phyloP scores from a whole-genome alignment of 1,284 basidiomycete species.

The Ustilago bromivora region DNA sequence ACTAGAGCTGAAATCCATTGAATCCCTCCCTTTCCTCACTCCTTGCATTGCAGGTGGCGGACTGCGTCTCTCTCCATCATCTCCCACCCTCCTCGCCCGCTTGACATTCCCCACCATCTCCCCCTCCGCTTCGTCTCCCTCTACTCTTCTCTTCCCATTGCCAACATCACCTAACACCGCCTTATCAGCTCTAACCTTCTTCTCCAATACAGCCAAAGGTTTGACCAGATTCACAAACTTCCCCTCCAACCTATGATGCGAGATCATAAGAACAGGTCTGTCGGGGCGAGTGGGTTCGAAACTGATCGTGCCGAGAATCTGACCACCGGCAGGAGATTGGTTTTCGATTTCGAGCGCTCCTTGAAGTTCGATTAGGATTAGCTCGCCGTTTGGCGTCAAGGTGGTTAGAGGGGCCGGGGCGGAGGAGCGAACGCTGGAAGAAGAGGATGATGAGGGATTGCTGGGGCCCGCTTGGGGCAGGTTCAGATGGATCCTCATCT shows the following conservation, averaged over 20 bases:
- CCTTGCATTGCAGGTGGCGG: conserved; percentile 10
- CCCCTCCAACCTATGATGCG: conserved; percentile 89
- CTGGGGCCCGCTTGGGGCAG: conserved; percentile 13
- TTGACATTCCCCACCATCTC: conserved; percentile 14
- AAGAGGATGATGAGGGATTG: neutral
- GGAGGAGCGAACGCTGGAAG: neutral
- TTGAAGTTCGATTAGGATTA: conserved; percentile 67
- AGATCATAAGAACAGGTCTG: conserved; percentile 82
- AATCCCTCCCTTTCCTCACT: conserved; percentile 12
- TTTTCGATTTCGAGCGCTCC: conserved; percentile 65
- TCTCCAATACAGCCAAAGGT: conserved; percentile 64
- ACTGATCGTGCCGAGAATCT: conserved; percentile 57
- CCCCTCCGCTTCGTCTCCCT: neutral
- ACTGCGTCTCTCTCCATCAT: neutral
- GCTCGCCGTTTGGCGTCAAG: conserved; percentile 57
- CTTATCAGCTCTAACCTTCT: conserved; percentile 27
- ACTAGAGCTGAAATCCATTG: conserved; percentile 54
- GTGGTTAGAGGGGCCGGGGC: conserved; percentile 37
- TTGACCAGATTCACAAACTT: conserved; percentile 77
- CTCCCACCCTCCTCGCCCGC: conserved; percentile 1
- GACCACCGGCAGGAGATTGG: conserved; percentile 37
- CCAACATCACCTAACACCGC: conserved; percentile 13
- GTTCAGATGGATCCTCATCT: conserved; percentile 44
- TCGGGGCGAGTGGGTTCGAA: conserved; percentile 71
- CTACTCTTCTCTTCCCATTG: conserved; percentile 1